Evolutionary conservation across 2,329 filamentous ascomycete genomes (phyloP), one percentile per base, ranked within the genome.

Genomic region (Trichoderma sp.): DNA sequence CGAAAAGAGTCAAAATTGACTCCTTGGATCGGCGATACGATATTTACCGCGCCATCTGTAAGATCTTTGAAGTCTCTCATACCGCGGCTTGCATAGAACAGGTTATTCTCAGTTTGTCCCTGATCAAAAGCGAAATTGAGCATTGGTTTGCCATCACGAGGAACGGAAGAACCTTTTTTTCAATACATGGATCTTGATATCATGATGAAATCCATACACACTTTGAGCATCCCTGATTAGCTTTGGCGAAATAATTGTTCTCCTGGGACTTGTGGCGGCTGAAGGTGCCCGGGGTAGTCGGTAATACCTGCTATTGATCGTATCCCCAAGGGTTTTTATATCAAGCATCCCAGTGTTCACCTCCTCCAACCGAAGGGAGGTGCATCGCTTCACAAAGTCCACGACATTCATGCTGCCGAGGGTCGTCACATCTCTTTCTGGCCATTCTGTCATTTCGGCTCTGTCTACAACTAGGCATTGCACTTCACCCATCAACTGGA

Each of bases 401-500:
- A 5, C 17, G 3, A 48, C 34, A 2, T 66, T 10, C 64, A 8
- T 19, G 19, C 3, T n/a, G 57, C 17, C 53, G 5, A 72, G 32
- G 15, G 5, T 67, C 12, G 66, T 45, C 8, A 68, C 15, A 29
- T 70, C 69, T 25, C 68, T 64, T 35, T 61, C 13, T 57, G 64
- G 12, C 67, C 69, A 50, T 37, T 57, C 37, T 25, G 34, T 50
- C 19, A 45, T 22, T 10, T 15, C 48, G 1, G 6, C 3, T 5
- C 19, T 25, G 48, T 48, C 17, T 32, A 4, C n/a, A 3, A 32
- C 42, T 4, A 48, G 25, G 10, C 57, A 4, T 17, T 42, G 37
- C 9, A 73, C 22, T 25, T 73, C 70, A 0, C 70, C 57, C 2
- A 63, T 35, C 7, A 73, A 27, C 17, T 73, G 71, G 22, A 73